These are phyloP conservation scores for Beauveria asiatica DNA, from an alignment of 2,329 filamentous ascomycete species.

Conservation along the genomic window DNA sequence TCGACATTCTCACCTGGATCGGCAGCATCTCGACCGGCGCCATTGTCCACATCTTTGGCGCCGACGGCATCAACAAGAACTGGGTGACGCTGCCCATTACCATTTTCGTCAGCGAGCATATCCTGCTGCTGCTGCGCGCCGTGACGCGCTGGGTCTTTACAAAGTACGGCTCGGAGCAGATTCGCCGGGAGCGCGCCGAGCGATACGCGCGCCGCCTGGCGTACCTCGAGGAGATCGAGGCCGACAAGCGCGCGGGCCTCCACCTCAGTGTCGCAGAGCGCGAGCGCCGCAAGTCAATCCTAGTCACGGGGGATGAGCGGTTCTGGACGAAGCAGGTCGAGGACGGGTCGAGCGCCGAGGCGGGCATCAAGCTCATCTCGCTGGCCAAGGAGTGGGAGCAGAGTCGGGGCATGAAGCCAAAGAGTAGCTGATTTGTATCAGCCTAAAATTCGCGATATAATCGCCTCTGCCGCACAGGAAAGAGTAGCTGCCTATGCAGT, in stretches of 20 bases:
- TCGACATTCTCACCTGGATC: slow-evolving; percentile 62
- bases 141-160: slow-evolving; percentile 28
- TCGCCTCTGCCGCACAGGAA: neutral
- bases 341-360: slow-evolving; percentile 27
- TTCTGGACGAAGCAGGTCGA: slow-evolving; percentile 37
- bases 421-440: slow-evolving; percentile 1
- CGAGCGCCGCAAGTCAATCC: slow-evolving; percentile 29
- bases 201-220: slow-evolving; percentile 29
- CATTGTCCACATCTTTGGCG: slow-evolving; percentile 64
- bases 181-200: slow-evolving; percentile 30
- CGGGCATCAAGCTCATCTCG: slow-evolving; percentile 27
- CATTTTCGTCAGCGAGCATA: slow-evolving; percentile 66
- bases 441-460: neutral
- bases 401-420: slow-evolving; percentile 3
- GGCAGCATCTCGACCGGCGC: slow-evolving; percentile 65
- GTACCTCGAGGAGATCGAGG: slow-evolving; percentile 33
- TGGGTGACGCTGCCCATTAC: slow-evolving; percentile 60
- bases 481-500: no score
- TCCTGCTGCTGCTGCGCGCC: slow-evolving; percentile 54
- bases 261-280: slow-evolving; percentile 27
- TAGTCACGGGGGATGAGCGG: slow-evolving; percentile 23
- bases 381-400: slow-evolving; percentile 14
- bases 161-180: slow-evolving; percentile 31
- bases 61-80: slow-evolving; percentile 42
- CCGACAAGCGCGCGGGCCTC: slow-evolving; percentile 25